Percentiles rank a stretch among this genome's conserved stretches.
Conservation (phyloP, 2,329 filamentous ascomycete genomes). For the Seiridium cupressi region DNA sequence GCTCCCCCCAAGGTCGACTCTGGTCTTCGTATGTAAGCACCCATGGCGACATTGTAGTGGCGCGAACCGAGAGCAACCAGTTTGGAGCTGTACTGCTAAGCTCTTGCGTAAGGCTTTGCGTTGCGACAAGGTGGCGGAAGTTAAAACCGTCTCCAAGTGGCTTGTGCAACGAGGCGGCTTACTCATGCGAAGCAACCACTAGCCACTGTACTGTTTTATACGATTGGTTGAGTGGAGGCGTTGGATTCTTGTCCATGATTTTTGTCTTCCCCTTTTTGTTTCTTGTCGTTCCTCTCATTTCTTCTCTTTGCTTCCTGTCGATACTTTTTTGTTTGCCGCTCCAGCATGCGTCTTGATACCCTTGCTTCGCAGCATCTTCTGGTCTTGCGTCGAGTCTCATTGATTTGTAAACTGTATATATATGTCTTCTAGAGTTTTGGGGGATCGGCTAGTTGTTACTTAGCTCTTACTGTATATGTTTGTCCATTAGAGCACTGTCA, state of each 20-base stretch:
- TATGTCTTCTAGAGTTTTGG: too few relatives aligned
- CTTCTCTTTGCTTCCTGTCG: not conserved
- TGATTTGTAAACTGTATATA: too few relatives aligned
- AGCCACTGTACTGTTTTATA: not conserved
- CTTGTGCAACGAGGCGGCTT: not conserved
- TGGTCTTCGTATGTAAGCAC: conserved; percentile 1
- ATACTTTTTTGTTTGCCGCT: not conserved
- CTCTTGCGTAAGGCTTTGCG: too few relatives aligned
- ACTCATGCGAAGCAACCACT: not conserved
- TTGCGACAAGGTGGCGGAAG: too few relatives aligned
- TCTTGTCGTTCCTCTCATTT: not conserved
- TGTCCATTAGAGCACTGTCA: too few relatives aligned
- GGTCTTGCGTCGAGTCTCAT: not conserved
- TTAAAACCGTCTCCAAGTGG: too few relatives aligned
- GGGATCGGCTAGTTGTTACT: too few relatives aligned
- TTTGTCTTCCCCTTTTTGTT: not conserved
- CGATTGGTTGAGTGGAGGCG: not conserved
- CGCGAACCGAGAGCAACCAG: not conserved
- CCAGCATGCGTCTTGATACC: not conserved
- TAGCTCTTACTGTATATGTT: too few relatives aligned
- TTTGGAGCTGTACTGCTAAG: not conserved
- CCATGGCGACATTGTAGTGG: not conserved
- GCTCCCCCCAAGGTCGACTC: conserved; percentile 8
- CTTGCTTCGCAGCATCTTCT: not conserved
- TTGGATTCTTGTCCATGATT: not conserved